A percentile compares a stretch with the other conserved stretches of the same genome.
Conservation (phyloP, 306 rosid genomes). For the Glycyrrhiza uralensis region DNA sequence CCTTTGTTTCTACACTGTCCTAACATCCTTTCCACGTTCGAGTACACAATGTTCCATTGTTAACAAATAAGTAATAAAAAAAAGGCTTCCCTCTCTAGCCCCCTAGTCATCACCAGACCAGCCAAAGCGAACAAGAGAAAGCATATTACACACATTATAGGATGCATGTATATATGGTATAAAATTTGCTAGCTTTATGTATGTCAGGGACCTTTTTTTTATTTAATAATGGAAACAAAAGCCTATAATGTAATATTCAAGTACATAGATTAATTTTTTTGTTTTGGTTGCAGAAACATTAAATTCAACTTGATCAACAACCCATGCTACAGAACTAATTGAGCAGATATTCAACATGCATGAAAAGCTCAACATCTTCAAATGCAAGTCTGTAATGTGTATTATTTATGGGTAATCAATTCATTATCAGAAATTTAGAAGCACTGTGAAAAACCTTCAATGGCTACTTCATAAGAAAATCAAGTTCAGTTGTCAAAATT, state of each 20-base stretch:
- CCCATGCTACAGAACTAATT: background rate
- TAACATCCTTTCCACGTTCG: conserved; percentile 1
- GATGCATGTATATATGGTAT: background rate
- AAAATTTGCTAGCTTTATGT: background rate
- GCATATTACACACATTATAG: background rate
- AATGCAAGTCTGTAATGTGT: background rate
- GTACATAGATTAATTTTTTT: background rate
- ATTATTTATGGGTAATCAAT: too few species aligned
- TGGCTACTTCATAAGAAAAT: background rate
- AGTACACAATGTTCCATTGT: background rate
- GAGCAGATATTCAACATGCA: background rate
- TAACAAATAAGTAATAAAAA: background rate
- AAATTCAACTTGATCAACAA: conserved; percentile 8
- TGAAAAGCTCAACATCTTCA: background rate
- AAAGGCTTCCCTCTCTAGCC: background rate
- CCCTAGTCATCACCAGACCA: background rate
- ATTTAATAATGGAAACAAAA: background rate
- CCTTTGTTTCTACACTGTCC: background rate
- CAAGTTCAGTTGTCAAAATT: background rate
- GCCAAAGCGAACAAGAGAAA: background rate
- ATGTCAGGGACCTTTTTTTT: background rate
- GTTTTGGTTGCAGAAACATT: background rate
- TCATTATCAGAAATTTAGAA: too few species aligned
- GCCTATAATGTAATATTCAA: background rate
- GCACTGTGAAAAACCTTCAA: too few species aligned